Conservation (phyloP, 805 yeast species). For the Candida methanosorbosa region DNA sequence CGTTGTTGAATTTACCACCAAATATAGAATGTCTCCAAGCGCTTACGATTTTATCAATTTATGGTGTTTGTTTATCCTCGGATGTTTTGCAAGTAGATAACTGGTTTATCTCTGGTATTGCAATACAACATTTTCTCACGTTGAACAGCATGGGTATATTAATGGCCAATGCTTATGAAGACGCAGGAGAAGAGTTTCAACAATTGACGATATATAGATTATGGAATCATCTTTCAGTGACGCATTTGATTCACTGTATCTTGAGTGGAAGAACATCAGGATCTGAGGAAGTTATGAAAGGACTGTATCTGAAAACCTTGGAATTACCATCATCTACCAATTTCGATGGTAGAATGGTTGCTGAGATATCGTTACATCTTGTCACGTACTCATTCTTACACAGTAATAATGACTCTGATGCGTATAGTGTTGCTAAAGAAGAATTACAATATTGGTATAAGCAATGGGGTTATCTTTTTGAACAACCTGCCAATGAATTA, state of each 20-base stretch:
- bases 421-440: not conserved
- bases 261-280: conserved; percentile 50
- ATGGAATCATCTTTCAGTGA: conserved; percentile 64
- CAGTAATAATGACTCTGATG: conserved; percentile 3
- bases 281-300: conserved; percentile 45
- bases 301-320: conserved; percentile 43
- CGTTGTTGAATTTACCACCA: conserved; percentile 34
- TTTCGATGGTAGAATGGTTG: conserved; percentile 77
- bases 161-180: conserved; percentile 2
- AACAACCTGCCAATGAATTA: conserved; percentile 66
- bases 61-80: conserved; percentile 52
- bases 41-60: conserved; percentile 54
- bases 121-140: conserved; percentile 52
- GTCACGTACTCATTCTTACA: conserved; percentile 53
- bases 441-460: conserved; percentile 47
- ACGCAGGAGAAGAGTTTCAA: conserved; percentile 34
- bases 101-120: conserved; percentile 62
- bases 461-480: conserved; percentile 61
- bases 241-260: conserved; percentile 58
- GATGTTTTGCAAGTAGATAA: conserved; percentile 48
- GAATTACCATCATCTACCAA: conserved; percentile 56
- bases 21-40: conserved; percentile 59
- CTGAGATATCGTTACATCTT: conserved; percentile 57
- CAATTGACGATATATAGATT: conserved; percentile 50
- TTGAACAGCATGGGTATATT: conserved; percentile 38